These are phyloP conservation scores for Sporisorium graminicola DNA, from an alignment of 1,284 basidiomycete species.

Conservation along the genomic window DNA sequence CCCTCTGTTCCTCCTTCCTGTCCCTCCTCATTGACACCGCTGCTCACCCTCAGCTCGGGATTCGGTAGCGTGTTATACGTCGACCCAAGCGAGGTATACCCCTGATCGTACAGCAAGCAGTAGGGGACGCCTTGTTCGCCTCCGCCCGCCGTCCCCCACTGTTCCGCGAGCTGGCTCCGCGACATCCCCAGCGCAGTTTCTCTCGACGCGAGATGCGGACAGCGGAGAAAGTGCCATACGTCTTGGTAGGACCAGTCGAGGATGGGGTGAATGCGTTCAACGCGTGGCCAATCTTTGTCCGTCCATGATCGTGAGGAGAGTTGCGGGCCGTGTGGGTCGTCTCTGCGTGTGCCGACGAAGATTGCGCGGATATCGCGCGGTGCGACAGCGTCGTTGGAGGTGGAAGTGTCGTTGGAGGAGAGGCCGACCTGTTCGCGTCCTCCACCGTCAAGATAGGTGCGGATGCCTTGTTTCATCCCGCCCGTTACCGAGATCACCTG, in stretches of 20 bases:
- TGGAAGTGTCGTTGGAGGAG: not conserved
- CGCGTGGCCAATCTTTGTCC: conserved; percentile 81
- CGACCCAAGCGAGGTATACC: conserved; percentile 95
- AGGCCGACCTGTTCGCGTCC: conserved; percentile 34
- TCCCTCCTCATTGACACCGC: conserved; percentile 15
- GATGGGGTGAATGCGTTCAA: conserved; percentile 93
- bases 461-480: conserved; percentile 85
- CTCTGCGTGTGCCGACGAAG: conserved; percentile 85
- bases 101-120: conserved; percentile 89
- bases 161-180: not conserved
- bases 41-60: conserved; percentile 76
- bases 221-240: conserved; percentile 87
- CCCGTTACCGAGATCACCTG: conserved; percentile 82
- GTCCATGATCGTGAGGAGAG: conserved; percentile 46
- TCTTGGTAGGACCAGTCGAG: conserved; percentile 92
- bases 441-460: conserved; percentile 76
- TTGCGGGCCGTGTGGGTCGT: conserved; percentile 84
- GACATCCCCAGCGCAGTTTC: conserved; percentile 58
- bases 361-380: conserved; percentile 77
- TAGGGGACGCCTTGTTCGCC: conserved; percentile 73
- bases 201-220: conserved; percentile 75
- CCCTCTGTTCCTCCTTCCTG: conserved; percentile 19
- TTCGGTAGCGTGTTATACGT: conserved; percentile 94
- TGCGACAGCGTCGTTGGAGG: not conserved
- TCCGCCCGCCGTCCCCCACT: conserved; percentile 35